A percentile compares a stretch with the other conserved stretches of the same genome.
Evolutionary conservation across 148 eudicot species (phyloP).

Genomic region (Spergularia bocconei): DNA sequence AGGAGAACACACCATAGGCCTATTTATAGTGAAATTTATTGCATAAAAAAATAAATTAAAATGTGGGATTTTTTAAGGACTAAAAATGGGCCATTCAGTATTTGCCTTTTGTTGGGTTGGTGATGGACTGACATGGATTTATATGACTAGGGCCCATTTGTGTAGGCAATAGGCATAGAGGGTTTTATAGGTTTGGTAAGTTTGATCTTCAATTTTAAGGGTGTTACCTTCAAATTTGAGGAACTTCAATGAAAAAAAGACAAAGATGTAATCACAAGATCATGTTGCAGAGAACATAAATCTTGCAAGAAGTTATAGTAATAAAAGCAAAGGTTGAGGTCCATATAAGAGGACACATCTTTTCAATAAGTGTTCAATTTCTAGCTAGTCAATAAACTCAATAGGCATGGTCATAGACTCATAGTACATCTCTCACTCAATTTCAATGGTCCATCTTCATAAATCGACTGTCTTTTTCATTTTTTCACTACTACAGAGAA

Average conservation of each 20-base stretch:
- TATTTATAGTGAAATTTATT: slow-evolving; percentile 24
- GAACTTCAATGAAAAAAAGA: slow-evolving; percentile 15
- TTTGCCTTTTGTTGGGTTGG: slow-evolving; percentile 23
- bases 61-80: slow-evolving; percentile 4
- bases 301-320: background rate
- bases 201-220: slow-evolving; percentile 13
- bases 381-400: background rate
- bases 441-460: background rate
- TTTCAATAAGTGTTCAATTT: background rate
- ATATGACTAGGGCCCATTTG: slow-evolving; percentile 6
- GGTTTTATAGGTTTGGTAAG: slow-evolving; percentile 11
- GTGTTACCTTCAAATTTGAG: background rate
- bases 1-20: background rate
- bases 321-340: slow-evolving; percentile 13
- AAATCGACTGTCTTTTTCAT: background rate
- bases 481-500: no score
- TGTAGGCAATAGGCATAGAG: background rate
- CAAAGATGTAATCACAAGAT: background rate
- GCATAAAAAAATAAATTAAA: background rate
- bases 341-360: background rate
- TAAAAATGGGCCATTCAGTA: background rate
- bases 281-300: slow-evolving; percentile 1
- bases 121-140: slow-evolving; percentile 20
- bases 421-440: background rate
- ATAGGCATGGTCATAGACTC: background rate